Evolutionary conservation across 31 red algal species (phyloP), one percentile per base, ranked within the genome.

Genomic region (Porphyra umbilicalis): DNA sequence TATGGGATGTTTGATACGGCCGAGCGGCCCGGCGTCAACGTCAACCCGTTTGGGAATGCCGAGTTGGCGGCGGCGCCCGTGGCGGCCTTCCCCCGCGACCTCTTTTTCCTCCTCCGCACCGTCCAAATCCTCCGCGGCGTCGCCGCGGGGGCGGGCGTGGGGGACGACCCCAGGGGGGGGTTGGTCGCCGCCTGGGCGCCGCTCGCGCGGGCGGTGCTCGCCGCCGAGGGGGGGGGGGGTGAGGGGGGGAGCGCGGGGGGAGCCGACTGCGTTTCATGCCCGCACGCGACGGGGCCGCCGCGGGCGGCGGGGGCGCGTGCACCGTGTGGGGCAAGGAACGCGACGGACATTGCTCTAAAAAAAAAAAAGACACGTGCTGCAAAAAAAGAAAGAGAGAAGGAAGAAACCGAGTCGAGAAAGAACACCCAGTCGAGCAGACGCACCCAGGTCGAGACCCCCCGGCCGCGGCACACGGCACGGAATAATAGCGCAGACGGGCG

Each of bases 31-130:
- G 37, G 39, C 8, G 82, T 39, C 18, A 20, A 77, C 40, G 80
- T 44, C 38, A 76, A 38, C 39, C 88, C 88, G 10, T 90, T 81
- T 6, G 80, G 71, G 0, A 44, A 79, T 13, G 37, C 40, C 46
- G 42, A 75, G 6, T 39, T 90, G 78, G 37, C 40, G 25, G 76
- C 33, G 1, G 33, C 80, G 9, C 38, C 75, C 20, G 79, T 90
- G 2, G 10, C 14, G 39, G 1, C 0, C 37, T 85, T 90, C 34
- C 88, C 88, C 33, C 67, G 40, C 0, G 38, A 87, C 75, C 77
- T 90, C 34, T 90, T 86, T 38, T 86, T 90, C 76, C 75, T 90
- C 16, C 78, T 90, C 71, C 83, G 88, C 0, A 82, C 80, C 2
- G 20, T 39, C 0, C 80, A 82, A 34, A 82, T 82, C 36, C 20